Conservation (phyloP, 2,329 filamentous ascomycete genomes). For the Zasmidium cellare region DNA sequence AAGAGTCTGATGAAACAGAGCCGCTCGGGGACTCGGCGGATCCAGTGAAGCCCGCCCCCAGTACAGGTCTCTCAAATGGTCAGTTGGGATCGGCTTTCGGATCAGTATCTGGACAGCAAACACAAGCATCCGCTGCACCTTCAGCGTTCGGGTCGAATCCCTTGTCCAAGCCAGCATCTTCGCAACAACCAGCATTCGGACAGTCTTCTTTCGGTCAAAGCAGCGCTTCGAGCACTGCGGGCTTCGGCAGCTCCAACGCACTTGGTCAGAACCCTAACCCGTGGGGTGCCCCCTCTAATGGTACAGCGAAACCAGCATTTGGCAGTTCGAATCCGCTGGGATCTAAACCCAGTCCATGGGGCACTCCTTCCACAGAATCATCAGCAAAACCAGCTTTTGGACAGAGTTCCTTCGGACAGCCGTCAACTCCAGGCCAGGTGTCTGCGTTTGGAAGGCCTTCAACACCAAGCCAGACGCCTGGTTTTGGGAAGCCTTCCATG, state of each 20-base stretch:
- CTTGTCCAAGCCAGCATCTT: not conserved
- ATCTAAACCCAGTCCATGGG: slow-evolving; percentile 1
- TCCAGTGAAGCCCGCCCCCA: slow-evolving; percentile 11
- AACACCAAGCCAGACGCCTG: slow-evolving; percentile 16
- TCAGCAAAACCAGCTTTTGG: slow-evolving; percentile 17
- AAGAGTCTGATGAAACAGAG: not conserved
- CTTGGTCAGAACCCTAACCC: too few species aligned
- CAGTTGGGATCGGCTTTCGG: not conserved
- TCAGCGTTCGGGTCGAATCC: not conserved
- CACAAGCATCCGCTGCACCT: not conserved
- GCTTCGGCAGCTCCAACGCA: not conserved
- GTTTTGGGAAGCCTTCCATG: slow-evolving; percentile 9
- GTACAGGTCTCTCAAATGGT: not conserved
- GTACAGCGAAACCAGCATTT: too few species aligned
- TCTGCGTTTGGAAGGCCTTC: slow-evolving; percentile 17
- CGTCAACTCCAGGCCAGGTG: not conserved
- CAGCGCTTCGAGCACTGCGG: slow-evolving; percentile 8
- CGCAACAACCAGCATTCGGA: slow-evolving; percentile 27
- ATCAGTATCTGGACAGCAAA: not conserved
- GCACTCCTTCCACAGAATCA: not conserved
- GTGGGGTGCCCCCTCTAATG: too few species aligned
- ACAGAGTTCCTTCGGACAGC: slow-evolving; percentile 14
- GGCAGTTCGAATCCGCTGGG: not conserved
- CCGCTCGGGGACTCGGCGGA: not conserved
- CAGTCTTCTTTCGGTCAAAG: slow-evolving; percentile 30